Evolutionary conservation across 257 asterid species (phyloP), one percentile per base, ranked within the genome.

Genomic region (Euphrasia confusa): DNA sequence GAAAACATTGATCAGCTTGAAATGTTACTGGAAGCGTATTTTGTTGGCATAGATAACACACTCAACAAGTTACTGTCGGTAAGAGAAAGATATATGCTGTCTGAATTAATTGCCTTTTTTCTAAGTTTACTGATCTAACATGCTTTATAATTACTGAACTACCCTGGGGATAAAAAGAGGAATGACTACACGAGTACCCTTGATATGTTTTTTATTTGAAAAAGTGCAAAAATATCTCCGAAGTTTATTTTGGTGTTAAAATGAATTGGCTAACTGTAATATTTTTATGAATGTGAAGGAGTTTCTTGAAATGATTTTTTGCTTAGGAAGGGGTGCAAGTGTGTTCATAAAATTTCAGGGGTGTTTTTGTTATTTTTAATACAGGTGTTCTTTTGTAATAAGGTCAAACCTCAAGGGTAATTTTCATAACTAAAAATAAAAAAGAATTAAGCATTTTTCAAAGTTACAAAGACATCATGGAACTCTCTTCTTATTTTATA

Each of bases 1-100:
- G 99, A 93, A 77, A 87, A 93, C 72, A 82, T 93, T 11, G 95
- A 89, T 79, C 95, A 93, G 67, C 99, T 93, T 45, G 99, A 93
- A 75, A 93, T 93, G 99, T 74, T 93, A 75, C 88, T 93, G 11
- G 99, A 93, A 73, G 95, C 97, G 45, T 93, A 93, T 72, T 93
- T 89, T 73, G 91, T 93, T 14, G 89, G 77, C 70, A 80, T 83
- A 32, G 97, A 93, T 75, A 83, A 79, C 69, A 81, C 97, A 17
- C 96, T 87, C 76, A 85, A 89, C 88, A 85, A 87, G 58, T 79
- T 93, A 79, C 80, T 84, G 15, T 83, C 99, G 77, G 97, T 89
- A 80, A 79, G 94, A 68, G 63, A 64, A 52, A 35, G 35, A 56
- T 72, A 63, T 32, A 49, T 47, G 14, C 3, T 58, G 47, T 15